Evolutionary conservation across 352 stramenopile genomes (phyloP), one percentile per base, ranked within the genome.

Genomic region (Globisporangium lucens): DNA sequence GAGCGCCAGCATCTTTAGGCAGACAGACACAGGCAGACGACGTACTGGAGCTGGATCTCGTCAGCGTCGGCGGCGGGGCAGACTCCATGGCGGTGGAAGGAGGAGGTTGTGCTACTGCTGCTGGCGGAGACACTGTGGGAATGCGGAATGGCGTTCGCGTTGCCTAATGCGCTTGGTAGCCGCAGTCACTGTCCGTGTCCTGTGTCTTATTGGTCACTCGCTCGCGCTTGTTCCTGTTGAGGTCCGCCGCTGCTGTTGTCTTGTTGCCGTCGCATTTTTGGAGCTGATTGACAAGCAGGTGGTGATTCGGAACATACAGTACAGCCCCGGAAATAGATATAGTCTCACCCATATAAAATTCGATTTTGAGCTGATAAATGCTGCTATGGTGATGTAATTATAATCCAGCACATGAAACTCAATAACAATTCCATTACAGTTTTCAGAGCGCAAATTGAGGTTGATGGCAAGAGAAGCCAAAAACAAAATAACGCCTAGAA

Each of bases 1-100:
- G 27, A 47, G 30, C 43, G 15, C 43, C n/a, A 55, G 8, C 47
- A 30, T n/a, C 20, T 13, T 30, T 7, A 17, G 38, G 4, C 47
- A 30, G n/a, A 4, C 56, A 66, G 29, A 49, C 33, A 49, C 51
- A 20, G n/a, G n/a, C n/a, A n/a, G n/a, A 35, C n/a, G 29, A 58
- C 49, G 51, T 29, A 67, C 53, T 67, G 49, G 53, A 60, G 62
- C 38, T 67, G 47, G 7, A 61, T 52, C 53, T 47, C 33, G 56
- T 61, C 33, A 67, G 62, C 29, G 49, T 38, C 20, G 49, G 20
- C 51, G 49, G 27, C 13, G 8, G n/a, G 10, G 33, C 30, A 10
- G 56, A 22, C 30, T 61, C 49, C 49, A 67, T 61, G 30, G 10
- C 17, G 53, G 17, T 4, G 29, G 51, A 33, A n/a, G 17, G 17